phyloP scores from a whole-genome alignment of 805 yeast species.

The Cyberlindnera subsufficiens region DNA sequence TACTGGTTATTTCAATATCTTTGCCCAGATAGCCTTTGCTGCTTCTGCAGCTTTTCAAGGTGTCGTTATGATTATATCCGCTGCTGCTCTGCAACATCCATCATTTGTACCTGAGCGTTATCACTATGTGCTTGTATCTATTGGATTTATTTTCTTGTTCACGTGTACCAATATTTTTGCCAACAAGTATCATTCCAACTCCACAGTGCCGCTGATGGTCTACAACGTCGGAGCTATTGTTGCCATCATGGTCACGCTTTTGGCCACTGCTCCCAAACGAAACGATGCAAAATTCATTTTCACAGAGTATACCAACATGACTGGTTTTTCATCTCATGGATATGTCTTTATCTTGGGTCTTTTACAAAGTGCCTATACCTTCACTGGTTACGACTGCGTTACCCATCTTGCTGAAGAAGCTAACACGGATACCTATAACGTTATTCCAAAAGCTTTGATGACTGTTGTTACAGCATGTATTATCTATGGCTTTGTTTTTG shows the following conservation, averaged over 20 bases:
- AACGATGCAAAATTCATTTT: conserved; percentile 21
- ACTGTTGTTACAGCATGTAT: conserved; percentile 25
- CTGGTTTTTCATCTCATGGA: conserved; percentile 22
- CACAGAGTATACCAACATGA: conserved; percentile 19
- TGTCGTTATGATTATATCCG: conserved; percentile 18
- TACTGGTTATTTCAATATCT: conserved; percentile 26
- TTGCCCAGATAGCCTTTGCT: conserved; percentile 23
- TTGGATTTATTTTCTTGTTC: conserved; percentile 21
- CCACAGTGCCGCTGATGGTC: conserved; percentile 14
- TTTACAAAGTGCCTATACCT: conserved; percentile 22
- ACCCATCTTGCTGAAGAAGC: conserved; percentile 32
- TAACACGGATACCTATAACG: conserved; percentile 18
- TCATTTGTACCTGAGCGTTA: conserved; percentile 13
- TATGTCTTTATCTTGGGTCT: conserved; percentile 24
- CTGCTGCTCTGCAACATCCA: conserved; percentile 16
- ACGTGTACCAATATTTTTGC: conserved; percentile 18
- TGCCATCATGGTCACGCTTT: conserved; percentile 16
- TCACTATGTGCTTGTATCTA: conserved; percentile 18
- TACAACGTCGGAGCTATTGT: conserved; percentile 17
- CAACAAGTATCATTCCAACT: conserved; percentile 20
- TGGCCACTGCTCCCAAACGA: conserved; percentile 21
- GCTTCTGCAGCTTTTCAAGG: conserved; percentile 24
- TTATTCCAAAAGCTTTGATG: conserved; percentile 30
- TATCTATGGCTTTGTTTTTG: conserved; percentile 27
- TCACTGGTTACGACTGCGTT: conserved; percentile 30